Conservation (phyloP, 331 rosid genomes). For the Phaseolus coccineus region DNA sequence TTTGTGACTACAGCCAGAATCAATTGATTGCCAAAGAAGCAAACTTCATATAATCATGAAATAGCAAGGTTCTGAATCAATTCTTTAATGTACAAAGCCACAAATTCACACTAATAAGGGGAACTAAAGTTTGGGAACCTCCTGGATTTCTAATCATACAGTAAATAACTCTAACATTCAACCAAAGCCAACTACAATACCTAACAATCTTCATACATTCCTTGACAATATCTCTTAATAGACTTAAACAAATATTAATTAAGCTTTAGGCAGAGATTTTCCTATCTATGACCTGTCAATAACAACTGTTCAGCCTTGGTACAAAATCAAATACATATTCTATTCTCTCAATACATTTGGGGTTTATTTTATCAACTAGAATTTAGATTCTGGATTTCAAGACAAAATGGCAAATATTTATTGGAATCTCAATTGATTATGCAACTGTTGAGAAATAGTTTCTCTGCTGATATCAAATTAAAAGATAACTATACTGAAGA, state of each 20-base stretch:
- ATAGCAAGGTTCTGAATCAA: background rate
- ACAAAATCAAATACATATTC: conserved; percentile 7
- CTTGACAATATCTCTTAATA: conserved; percentile 4
- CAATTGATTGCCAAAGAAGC: background rate
- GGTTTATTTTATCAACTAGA: conserved; percentile 19
- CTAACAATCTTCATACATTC: background rate
- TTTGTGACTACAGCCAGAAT: conserved; percentile 1
- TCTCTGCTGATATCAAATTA: conserved; percentile 26
- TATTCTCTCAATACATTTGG: background rate
- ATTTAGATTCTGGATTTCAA: conserved; percentile 20
- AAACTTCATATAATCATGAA: background rate
- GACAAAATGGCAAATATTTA: conserved; percentile 14
- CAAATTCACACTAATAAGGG: background rate
- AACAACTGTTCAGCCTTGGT: conserved; percentile 2
- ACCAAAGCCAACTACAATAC: conserved; percentile 19
- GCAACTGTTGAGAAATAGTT: conserved; percentile 26
- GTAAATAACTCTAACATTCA: conserved; percentile 15
- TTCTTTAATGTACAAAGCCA: conserved; percentile 2
- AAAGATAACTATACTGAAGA: background rate
- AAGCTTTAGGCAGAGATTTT: background rate
- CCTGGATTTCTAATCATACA: conserved; percentile 7
- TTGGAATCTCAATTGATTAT: conserved; percentile 34
- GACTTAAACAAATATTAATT: too few species aligned
- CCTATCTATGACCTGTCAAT: background rate
- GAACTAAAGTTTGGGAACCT: background rate